phyloP scores from a whole-genome alignment of 805 yeast genomes.

The Lipomyces starkeyi region DNA sequence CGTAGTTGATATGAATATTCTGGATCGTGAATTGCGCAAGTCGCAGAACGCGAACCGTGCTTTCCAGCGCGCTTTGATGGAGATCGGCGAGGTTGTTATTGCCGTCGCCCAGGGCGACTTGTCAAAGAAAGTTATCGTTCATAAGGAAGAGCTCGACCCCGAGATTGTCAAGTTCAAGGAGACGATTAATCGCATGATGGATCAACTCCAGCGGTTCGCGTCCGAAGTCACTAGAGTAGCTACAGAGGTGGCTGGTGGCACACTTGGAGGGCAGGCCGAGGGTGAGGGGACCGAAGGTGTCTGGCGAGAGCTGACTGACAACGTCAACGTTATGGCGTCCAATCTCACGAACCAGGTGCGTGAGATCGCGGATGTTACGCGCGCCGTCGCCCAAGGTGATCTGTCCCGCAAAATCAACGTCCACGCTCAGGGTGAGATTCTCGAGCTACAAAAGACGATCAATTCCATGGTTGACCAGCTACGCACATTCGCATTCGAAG shows the following conservation, averaged over 20 bases:
- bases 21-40: constrained; percentile 47
- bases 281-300: constrained; percentile 85
- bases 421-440: constrained; percentile 89
- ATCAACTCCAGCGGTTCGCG: constrained; percentile 80
- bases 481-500: constrained; percentile 82
- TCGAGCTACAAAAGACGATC: constrained; percentile 83
- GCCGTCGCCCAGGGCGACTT: constrained; percentile 90
- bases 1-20: constrained; percentile 27
- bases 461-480: constrained; percentile 89
- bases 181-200: constrained; percentile 88
- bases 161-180: constrained; percentile 79
- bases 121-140: constrained; percentile 77
- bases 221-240: constrained; percentile 84
- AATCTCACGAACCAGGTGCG: constrained; percentile 87
- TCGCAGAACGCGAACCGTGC: constrained; percentile 67
- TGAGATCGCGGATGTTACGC: constrained; percentile 87
- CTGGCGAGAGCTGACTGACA: constrained; percentile 86
- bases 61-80: constrained; percentile 63
- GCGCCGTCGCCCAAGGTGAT: constrained; percentile 89
- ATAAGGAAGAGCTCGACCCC: constrained; percentile 73
- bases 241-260: constrained; percentile 89
- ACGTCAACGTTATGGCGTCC: constrained; percentile 87
- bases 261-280: constrained; percentile 86
- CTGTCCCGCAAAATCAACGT: constrained; percentile 82
- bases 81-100: constrained; percentile 83